A percentile compares a stretch with the other conserved stretches of the same genome.
These are phyloP conservation scores for Saccharomycopsis amapae DNA, from an alignment of 805 yeast species.

Conservation along the genomic window DNA sequence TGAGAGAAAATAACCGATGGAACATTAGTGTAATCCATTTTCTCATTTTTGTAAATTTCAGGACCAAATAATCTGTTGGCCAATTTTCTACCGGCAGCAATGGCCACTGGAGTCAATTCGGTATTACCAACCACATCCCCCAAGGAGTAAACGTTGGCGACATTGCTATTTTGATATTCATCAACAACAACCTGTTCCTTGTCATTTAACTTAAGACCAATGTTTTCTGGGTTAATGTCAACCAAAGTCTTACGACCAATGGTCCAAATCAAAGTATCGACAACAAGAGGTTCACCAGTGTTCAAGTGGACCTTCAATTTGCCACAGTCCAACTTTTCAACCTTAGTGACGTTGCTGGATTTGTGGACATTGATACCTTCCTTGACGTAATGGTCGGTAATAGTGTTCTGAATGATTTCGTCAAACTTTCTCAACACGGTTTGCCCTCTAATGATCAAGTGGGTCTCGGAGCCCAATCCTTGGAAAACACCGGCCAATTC, in stretches of 20 bases:
- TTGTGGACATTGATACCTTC: slow-evolving; percentile 81
- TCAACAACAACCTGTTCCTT: slow-evolving; percentile 67
- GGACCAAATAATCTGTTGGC: slow-evolving; percentile 91
- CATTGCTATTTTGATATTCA: slow-evolving; percentile 78
- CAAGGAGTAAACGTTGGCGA: slow-evolving; percentile 66
- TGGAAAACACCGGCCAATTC: slow-evolving; percentile 94
- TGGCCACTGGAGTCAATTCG: slow-evolving; percentile 96
- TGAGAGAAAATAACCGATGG: slow-evolving; percentile 98
- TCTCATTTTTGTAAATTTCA: slow-evolving; percentile 56
- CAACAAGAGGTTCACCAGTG: slow-evolving; percentile 48
- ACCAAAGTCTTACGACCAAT: slow-evolving; percentile 79
- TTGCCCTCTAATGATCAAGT: slow-evolving; percentile 84
- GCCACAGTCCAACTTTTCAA: slow-evolving; percentile 43
- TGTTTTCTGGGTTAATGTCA: slow-evolving; percentile 68
- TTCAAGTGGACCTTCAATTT: slow-evolving; percentile 42
- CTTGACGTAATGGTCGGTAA: slow-evolving; percentile 74
- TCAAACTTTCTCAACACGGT: slow-evolving; percentile 87
- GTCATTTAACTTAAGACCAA: slow-evolving; percentile 58
- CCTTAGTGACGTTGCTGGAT: slow-evolving; percentile 41
- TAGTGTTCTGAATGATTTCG: slow-evolving; percentile 63
- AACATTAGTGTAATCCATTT: slow-evolving; percentile 77
- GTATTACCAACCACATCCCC: slow-evolving; percentile 94
- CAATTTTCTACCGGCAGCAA: slow-evolving; percentile 94
- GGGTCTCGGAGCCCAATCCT: slow-evolving; percentile 80
- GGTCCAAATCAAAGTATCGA: slow-evolving; percentile 87